Base-by-base conservation (phyloP, 2,329 filamentous ascomycete genomes). In the Fusarium hostae region DNA sequence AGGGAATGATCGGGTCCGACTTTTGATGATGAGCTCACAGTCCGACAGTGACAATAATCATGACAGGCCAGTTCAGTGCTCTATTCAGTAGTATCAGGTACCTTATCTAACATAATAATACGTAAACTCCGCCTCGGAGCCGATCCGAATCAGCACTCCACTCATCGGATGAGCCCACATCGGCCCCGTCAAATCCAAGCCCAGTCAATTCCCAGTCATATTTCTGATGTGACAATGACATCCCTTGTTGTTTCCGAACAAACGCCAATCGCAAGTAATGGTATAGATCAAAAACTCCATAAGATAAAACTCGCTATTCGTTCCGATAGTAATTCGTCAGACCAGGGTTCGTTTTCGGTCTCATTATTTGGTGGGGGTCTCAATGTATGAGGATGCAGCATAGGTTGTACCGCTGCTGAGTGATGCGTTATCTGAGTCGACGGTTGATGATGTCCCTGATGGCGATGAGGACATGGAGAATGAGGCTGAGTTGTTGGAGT, bases 391-490 rank as follows among this genome's bases (percentile, higher is more conserved):
- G 34, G 74, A 67, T 20, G 63, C 70, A 22, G 70, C 72, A 35
- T 61, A 52, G 3, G 73, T 77, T 22, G 60, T 71, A 12, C 57
- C 70, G 41, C 75, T 77, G 44, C 59, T 71, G 44, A 77, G 65
- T 55, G 75, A 77, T 18, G 73, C 67, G 24, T 60, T 70, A 44
- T 77, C 75, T 10, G 75, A 75, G 52, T 73, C 71, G 34, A 61
- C 61, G 37, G 58, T 44, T 39, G 56, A 8, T 8, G 44, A 57
- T 18, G 39, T 34, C 18, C 39, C 28, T 22, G 41, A 56, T 59
- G 47, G 13, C 56, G 40, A 45, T 37, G 66, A 59, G 32, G 73
- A 65, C 9, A 63, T 24, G 26, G 63, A 57, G 48, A 73, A 68
- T 13, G 62, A 57, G 47, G 67, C 64, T n/a, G 70, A 73, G 61